phyloP scores from a whole-genome alignment of 306 rosid genomes.

The Vigna nakashimae region DNA sequence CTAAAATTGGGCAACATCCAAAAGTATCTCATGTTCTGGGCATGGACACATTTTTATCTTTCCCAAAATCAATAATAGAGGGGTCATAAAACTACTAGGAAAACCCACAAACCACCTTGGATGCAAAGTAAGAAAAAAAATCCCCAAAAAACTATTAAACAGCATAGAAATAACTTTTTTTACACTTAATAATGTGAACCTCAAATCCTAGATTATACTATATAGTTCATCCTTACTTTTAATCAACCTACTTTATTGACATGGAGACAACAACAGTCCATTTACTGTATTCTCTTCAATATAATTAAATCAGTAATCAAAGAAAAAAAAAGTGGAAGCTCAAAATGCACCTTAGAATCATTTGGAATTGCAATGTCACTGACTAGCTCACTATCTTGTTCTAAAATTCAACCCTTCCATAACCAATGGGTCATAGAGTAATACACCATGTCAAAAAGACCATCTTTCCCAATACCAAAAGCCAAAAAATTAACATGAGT shows the following conservation, averaged over 20 bases:
- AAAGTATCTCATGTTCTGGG: background rate
- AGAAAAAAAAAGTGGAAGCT: background rate
- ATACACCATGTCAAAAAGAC: background rate
- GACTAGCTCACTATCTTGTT: background rate
- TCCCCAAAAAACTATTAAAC: too few species aligned
- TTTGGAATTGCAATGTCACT: background rate
- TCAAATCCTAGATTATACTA: constrained; percentile 5
- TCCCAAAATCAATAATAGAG: constrained; percentile 3
- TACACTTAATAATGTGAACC: background rate
- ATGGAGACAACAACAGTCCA: background rate
- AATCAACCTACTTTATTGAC: background rate
- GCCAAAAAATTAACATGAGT: background rate
- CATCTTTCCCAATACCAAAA: background rate
- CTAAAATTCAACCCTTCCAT: constrained; percentile 6
- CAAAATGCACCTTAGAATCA: background rate
- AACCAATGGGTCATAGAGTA: constrained; percentile 2
- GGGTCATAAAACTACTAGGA: background rate
- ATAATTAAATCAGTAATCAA: background rate
- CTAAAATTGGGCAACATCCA: background rate
- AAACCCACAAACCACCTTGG: background rate
- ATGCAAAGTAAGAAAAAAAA: background rate
- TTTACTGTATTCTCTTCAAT: background rate
- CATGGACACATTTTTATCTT: background rate
- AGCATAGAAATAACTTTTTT: background rate
- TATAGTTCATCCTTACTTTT: background rate